A percentile compares a stretch with the other conserved stretches of the same genome.
phyloP scores from a whole-genome alignment of 2,329 filamentous ascomycete species.

The Fusarium albosuccineum region DNA sequence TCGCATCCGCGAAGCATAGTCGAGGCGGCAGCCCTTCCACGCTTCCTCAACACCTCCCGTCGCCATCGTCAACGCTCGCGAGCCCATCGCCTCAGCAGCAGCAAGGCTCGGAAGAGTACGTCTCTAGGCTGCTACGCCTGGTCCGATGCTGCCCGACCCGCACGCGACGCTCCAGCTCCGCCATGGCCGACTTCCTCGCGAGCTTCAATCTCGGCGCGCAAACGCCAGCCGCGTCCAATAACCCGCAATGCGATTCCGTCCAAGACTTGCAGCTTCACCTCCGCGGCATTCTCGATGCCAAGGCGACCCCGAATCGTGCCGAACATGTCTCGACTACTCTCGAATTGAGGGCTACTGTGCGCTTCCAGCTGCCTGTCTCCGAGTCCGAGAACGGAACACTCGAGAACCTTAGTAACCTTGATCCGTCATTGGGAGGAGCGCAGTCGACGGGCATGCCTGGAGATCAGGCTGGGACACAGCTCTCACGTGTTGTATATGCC shows the following conservation, averaged over 20 bases:
- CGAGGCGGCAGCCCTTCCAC: conserved; percentile 13
- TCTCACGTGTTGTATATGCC: conserved; percentile 57
- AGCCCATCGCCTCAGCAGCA: conserved; percentile 32
- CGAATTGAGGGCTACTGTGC: conserved; percentile 59
- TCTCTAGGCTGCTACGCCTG: conserved; percentile 33
- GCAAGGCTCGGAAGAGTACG: conserved; percentile 29
- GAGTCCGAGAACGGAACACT: conserved; percentile 53
- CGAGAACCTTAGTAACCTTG: conserved; percentile 50
- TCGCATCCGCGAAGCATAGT: conserved; percentile 28
- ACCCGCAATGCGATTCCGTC: conserved; percentile 49
- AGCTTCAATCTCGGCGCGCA: conserved; percentile 51
- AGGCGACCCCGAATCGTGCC: conserved; percentile 61
- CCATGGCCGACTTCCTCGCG: conserved; percentile 56
- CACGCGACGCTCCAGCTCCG: conserved; percentile 10
- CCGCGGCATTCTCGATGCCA: conserved; percentile 55
- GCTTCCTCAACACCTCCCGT: background rate
- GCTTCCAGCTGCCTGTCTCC: conserved; percentile 57
- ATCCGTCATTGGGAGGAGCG: conserved; percentile 52
- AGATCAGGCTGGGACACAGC: conserved; percentile 32
- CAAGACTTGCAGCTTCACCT: conserved; percentile 64
- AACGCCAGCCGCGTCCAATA: conserved; percentile 34
- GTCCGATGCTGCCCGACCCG: conserved; percentile 14
- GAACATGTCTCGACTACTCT: conserved; percentile 63
- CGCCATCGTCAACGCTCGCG: conserved; percentile 12
- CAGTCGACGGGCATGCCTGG: conserved; percentile 31